Percentiles rank a stretch among this genome's conserved stretches.
These are phyloP conservation scores for Cystobasidiaceae sp. DNA, from an alignment of 1,284 basidiomycete species.

Conservation along the genomic window DNA sequence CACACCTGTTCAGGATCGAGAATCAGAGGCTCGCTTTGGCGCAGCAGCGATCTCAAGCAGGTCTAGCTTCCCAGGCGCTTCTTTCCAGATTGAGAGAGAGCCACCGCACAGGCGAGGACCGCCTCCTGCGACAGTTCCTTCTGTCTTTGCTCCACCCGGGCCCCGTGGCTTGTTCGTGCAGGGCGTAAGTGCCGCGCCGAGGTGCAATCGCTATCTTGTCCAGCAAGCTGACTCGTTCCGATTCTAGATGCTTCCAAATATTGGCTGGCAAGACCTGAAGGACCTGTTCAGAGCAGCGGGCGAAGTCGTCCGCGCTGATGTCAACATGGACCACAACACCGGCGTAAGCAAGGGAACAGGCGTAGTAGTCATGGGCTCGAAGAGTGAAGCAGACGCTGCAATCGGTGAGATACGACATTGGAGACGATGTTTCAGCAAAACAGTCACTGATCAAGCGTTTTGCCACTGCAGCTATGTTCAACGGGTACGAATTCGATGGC, in stretches of 20 bases:
- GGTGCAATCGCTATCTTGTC: constrained; percentile 56
- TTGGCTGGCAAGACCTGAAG: constrained; percentile 97
- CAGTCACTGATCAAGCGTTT: too few species aligned
- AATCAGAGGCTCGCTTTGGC: constrained; percentile 89
- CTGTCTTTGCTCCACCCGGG: constrained; percentile 23
- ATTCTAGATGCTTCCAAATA: constrained; percentile 81
- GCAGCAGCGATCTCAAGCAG: constrained; percentile 63
- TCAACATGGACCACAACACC: constrained; percentile 76
- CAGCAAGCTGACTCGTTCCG: constrained; percentile 53
- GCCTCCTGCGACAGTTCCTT: not conserved
- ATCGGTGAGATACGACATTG: constrained; percentile 87
- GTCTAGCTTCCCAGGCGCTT: constrained; percentile 21
- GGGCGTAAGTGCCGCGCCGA: constrained; percentile 18
- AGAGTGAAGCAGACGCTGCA: constrained; percentile 57
- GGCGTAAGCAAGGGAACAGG: constrained; percentile 90
- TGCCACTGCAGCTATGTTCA: constrained; percentile 86
- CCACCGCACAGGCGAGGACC: not conserved
- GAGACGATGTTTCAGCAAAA: too few species aligned
- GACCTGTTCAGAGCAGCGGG: constrained; percentile 93
- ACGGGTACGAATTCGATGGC: constrained; percentile 91
- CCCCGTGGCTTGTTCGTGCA: constrained; percentile 21
- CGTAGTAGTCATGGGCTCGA: constrained; percentile 27
- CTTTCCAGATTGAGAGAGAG: not conserved
- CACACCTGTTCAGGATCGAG: constrained; percentile 68
- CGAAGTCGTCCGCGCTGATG: constrained; percentile 87